These are phyloP conservation scores for Acacia melanoxylon DNA, from an alignment of 306 rosid genomes.

Conservation along the genomic window DNA sequence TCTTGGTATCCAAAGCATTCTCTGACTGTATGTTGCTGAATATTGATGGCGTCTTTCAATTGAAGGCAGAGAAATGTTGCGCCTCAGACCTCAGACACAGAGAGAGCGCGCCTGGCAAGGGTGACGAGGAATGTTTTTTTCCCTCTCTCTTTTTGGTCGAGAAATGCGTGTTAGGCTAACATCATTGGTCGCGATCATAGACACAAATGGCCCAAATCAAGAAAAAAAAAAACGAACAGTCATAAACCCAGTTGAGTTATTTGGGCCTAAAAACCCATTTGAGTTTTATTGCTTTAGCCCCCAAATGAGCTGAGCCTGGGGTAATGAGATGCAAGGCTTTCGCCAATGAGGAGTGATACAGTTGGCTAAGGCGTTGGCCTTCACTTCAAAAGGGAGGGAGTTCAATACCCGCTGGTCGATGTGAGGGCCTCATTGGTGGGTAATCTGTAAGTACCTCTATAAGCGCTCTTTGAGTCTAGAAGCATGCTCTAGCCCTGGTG, in stretches of 20 bases:
- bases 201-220: not conserved
- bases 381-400: no score
- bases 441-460: no score
- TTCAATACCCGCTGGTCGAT: no score
- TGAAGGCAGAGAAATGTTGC: not conserved
- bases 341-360: no score
- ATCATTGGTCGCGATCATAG: not conserved
- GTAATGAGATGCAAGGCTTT: not conserved
- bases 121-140: not conserved
- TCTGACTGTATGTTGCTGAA: not conserved
- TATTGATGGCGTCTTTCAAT: not conserved
- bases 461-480: no score
- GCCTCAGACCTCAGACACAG: not conserved
- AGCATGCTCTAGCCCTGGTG: no score
- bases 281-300: not conserved
- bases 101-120: not conserved
- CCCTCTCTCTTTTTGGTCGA: not conserved
- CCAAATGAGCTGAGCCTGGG: not conserved
- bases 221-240: not conserved
- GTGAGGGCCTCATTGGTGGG: no score
- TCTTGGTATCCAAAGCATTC: conserved; percentile 49
- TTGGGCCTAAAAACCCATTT: not conserved
- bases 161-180: not conserved
- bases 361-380: no score
- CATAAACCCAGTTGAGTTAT: not conserved